Evolutionary conservation across 2,329 filamentous ascomycete species (phyloP).

Genomic region (Escovopsis sp.): DNA sequence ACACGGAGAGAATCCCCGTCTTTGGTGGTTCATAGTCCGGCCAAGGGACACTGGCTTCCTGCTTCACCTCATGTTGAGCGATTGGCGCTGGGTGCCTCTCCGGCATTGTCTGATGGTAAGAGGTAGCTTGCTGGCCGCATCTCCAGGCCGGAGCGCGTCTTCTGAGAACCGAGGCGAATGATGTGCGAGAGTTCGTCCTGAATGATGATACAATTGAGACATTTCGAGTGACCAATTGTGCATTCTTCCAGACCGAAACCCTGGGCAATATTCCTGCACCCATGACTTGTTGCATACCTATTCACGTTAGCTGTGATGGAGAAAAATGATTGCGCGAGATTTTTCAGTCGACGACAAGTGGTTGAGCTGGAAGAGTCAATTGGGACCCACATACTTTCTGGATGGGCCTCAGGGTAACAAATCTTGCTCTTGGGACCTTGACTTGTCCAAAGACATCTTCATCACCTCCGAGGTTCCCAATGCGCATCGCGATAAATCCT

Average conservation of each 20-base stretch:
- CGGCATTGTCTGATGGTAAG: conserved; percentile 12
- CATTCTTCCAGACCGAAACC: conserved; percentile 12
- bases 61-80: conserved; percentile 2
- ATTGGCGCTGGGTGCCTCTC: conserved; percentile 8
- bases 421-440: too few relatives aligned
- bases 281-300: conserved; percentile 7
- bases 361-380: too few relatives aligned
- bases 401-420: too few relatives aligned
- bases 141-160: conserved; percentile 5
- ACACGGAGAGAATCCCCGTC: conserved; percentile 52
- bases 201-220: background rate
- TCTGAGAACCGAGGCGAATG: background rate
- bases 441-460: too few relatives aligned
- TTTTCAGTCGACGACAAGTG: too few relatives aligned
- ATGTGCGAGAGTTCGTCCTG: background rate
- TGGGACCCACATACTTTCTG: too few relatives aligned
- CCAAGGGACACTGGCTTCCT: conserved; percentile 1
- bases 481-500: too few relatives aligned
- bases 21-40: conserved; percentile 51
- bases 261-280: conserved; percentile 10
- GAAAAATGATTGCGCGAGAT: too few relatives aligned
- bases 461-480: too few relatives aligned
- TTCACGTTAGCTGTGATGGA: too few relatives aligned
- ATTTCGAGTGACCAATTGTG: conserved; percentile 8
- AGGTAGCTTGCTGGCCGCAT: conserved; percentile 7